Percentiles rank a stretch among this genome's conserved stretches.
Evolutionary conservation across 192 early-diverging fungal genomes (phyloP).

Genomic region (Phycomyces nitens): DNA sequence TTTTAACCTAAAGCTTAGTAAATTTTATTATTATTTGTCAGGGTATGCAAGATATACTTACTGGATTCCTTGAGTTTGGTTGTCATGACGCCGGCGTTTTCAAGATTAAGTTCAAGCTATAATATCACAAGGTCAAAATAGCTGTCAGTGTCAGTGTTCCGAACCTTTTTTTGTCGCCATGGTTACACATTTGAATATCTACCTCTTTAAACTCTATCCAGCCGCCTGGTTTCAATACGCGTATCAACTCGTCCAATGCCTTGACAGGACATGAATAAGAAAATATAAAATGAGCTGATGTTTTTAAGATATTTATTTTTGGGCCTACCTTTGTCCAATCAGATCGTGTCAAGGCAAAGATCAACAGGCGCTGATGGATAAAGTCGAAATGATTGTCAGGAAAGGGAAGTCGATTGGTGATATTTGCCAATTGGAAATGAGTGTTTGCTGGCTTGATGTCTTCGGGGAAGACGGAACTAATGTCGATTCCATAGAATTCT

Average conservation of each 20-base stretch:
- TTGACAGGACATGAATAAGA: not conserved
- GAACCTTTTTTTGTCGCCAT: not conserved
- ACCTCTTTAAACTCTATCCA: constrained; percentile 27
- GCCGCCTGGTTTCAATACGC: constrained; percentile 30
- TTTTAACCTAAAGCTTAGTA: too few species aligned
- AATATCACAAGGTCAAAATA: too few species aligned
- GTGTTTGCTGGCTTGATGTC: constrained; percentile 18
- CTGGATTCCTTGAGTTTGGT: too few species aligned
- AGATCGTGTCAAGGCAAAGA: constrained; percentile 19
- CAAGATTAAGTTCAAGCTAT: too few species aligned
- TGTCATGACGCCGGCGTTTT: too few species aligned
- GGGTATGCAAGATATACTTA: too few species aligned
- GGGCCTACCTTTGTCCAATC: constrained; percentile 20
- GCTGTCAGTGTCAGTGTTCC: too few species aligned
- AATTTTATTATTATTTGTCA: too few species aligned
- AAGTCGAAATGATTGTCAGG: constrained; percentile 30
- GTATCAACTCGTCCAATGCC: constrained; percentile 19
- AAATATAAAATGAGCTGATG: not conserved
- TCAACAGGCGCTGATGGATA: constrained; percentile 23
- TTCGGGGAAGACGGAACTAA: constrained; percentile 32
- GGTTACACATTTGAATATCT: not conserved
- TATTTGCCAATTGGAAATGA: constrained; percentile 13
- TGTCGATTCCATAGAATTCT: constrained; percentile 48
- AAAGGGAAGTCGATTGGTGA: constrained; percentile 24
- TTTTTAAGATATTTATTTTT: not conserved